Percentiles rank a stretch among this genome's conserved stretches.
These are phyloP conservation scores for Thalia dealbata DNA, from an alignment of 176 grass and related monocot genomes.

Conservation along the genomic window DNA sequence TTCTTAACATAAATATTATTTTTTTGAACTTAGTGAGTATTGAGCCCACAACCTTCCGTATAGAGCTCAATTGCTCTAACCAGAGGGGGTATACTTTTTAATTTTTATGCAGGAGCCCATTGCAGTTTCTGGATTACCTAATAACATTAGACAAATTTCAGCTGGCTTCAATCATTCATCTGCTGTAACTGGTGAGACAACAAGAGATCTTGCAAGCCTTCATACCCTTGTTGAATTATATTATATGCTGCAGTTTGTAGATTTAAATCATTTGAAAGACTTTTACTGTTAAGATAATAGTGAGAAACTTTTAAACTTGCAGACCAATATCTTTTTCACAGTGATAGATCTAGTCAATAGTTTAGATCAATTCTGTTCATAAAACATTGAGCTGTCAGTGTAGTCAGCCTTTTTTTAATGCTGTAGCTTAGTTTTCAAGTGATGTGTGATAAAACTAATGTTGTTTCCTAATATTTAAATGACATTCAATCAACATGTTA, in stretches of 20 bases:
- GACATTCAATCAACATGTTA: too few relatives aligned
- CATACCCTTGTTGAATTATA: conserved; percentile 2
- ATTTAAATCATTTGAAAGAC: neutral
- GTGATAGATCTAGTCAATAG: neutral
- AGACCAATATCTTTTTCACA: neutral
- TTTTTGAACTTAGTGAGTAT: too few relatives aligned
- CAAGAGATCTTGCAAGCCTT: conserved; percentile 1
- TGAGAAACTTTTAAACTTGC: neutral
- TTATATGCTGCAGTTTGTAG: neutral
- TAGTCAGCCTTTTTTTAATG: too few relatives aligned
- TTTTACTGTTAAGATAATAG: neutral
- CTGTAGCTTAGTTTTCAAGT: too few relatives aligned
- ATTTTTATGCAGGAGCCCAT: conserved; percentile 49
- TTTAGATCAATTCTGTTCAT: neutral
- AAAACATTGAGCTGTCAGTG: too few relatives aligned
- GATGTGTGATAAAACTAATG: too few relatives aligned
- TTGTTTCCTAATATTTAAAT: too few relatives aligned
- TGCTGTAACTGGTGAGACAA: conserved; percentile 65
- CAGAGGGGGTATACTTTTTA: too few relatives aligned
- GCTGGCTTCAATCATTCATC: conserved; percentile 80
- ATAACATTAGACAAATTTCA: conserved; percentile 52
- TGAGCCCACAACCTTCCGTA: too few relatives aligned
- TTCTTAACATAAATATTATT: neutral
- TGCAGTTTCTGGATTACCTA: conserved; percentile 65
- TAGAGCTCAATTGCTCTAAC: too few relatives aligned